Base-by-base conservation (phyloP, 345 rosid species). In the Triadica sebifera region DNA sequence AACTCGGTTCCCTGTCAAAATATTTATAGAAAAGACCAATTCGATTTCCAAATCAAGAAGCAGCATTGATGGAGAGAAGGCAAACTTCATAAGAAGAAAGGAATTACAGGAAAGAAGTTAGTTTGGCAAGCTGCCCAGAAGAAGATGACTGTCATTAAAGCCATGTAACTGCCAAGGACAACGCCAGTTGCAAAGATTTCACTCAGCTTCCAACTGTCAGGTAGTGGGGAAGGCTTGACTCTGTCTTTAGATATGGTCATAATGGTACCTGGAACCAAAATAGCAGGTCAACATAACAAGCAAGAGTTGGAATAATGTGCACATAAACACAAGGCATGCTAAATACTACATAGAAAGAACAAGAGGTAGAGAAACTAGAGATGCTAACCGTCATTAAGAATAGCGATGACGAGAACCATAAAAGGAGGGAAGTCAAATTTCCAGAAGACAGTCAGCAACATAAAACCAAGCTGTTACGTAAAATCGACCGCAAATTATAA, bases 361-460 rank as follows among this genome's bases (percentile, higher is more conserved):
- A 46, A 58, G 8, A 34, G 39, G 57, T 5, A 29, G 22, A 13
- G 3, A 20, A 45, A 6, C 34, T 17, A 17, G 53, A 58, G 55
- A 70, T 9, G 77, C 87, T 79, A 74, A 86, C 90, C 92, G 78
- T 89, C 92, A 64, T 85, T 89, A 62, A 89, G 90, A 38, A 89
- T 64, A 62, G 92, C 92, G 17, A 89, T 85, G 49, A 89, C 84
- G 24, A 89, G 92, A 71, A 89, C 90, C 92, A 89, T 87, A 79
- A 89, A 89, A 59, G 92, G 92, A 38, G 92, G 90, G 67, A 88
- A 88, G 60, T 88, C 89, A 49, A 88, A 88, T 79, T 88, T 72
- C 92, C 92, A 89, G 80, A 85, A 82, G 59, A 74, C 77, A 71
- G 85, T 79, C 20, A 87, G 82, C 81, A 87, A 78, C 90, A 87